These are phyloP conservation scores for Neoascochyta sp. DNA, from an alignment of 2,329 filamentous ascomycete genomes.

Conservation along the genomic window DNA sequence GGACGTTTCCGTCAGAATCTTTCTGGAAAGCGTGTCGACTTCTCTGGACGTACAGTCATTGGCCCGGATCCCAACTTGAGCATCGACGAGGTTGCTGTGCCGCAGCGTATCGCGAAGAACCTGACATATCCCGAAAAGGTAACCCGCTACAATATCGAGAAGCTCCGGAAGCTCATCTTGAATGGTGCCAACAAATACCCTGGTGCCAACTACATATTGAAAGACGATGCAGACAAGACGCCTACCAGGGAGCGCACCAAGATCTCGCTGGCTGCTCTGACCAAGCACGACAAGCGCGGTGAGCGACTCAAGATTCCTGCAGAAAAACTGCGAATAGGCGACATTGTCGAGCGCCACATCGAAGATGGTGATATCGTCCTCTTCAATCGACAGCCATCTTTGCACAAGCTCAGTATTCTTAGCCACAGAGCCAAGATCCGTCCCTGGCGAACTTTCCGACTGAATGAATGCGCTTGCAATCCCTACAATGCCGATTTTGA, in stretches of 20 bases:
- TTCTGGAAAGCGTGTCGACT: constrained; percentile 97
- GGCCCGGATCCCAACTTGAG: constrained; percentile 92
- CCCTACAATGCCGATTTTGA: constrained; percentile 99
- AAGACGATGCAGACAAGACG: constrained; percentile 49
- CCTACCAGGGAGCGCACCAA: constrained; percentile 55
- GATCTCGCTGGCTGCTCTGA: constrained; percentile 61
- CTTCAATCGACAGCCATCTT: constrained; percentile 95
- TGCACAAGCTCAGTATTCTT: constrained; percentile 98
- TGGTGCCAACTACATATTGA: constrained; percentile 78
- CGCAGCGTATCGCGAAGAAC: constrained; percentile 87
- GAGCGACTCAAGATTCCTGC: constrained; percentile 71
- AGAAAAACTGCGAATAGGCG: constrained; percentile 71
- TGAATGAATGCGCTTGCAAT: constrained; percentile 97
- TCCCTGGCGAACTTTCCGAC: constrained; percentile 90
- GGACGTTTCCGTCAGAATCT: constrained; percentile 95
- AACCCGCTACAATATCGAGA: constrained; percentile 78
- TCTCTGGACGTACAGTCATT: constrained; percentile 95
- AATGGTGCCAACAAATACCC: constrained; percentile 79
- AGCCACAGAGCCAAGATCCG: constrained; percentile 90
- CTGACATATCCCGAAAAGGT: constrained; percentile 92
- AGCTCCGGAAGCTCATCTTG: constrained; percentile 67
- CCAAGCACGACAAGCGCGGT: constrained; percentile 25
- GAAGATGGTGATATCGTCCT: constrained; percentile 94
- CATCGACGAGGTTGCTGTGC: constrained; percentile 91
- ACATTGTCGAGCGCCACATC: constrained; percentile 89